Percentiles rank a stretch among this genome's conserved stretches.
phyloP scores from a whole-genome alignment of 805 yeast genomes.

The Metschnikowia similis region DNA sequence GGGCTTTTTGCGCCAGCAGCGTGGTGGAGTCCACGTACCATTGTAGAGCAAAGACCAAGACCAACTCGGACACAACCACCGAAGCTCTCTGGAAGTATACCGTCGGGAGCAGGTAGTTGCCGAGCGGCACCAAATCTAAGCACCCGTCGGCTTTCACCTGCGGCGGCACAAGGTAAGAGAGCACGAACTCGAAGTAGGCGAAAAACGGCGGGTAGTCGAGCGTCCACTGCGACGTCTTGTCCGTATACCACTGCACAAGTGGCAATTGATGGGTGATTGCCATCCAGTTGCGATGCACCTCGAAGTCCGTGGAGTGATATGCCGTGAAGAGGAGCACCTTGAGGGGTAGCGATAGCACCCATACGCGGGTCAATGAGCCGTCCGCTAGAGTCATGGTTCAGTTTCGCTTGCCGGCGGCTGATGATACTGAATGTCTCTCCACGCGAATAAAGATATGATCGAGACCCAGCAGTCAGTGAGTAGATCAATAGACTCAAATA shows the following conservation, averaged over 20 bases:
- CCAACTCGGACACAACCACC: slow-evolving; percentile 72
- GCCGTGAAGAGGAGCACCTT: slow-evolving; percentile 45
- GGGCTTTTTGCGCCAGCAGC: slow-evolving; percentile 34
- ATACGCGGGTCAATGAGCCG: slow-evolving; percentile 25
- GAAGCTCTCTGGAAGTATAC: slow-evolving; percentile 76
- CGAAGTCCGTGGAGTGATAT: slow-evolving; percentile 93
- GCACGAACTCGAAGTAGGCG: slow-evolving; percentile 87
- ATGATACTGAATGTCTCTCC: too few relatives aligned
- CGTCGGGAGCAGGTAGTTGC: slow-evolving; percentile 73
- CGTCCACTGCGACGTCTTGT: slow-evolving; percentile 82
- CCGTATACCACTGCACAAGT: slow-evolving; percentile 74
- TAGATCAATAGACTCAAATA: too few relatives aligned
- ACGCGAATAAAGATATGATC: too few relatives aligned
- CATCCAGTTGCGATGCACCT: slow-evolving; percentile 96
- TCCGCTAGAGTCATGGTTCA: slow-evolving; percentile 1
- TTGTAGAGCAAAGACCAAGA: slow-evolving; percentile 67
- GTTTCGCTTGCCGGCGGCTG: not conserved
- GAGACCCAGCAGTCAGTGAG: too few relatives aligned
- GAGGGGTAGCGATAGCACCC: slow-evolving; percentile 33
- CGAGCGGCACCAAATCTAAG: slow-evolving; percentile 60
- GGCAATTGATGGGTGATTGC: slow-evolving; percentile 83
- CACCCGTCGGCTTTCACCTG: slow-evolving; percentile 70
- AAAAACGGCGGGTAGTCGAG: slow-evolving; percentile 96
- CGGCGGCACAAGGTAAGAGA: slow-evolving; percentile 68
- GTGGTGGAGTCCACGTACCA: slow-evolving; percentile 56